Evolutionary conservation across 306 rosid species (phyloP).

Genomic region (Pachyrhizus erosus): DNA sequence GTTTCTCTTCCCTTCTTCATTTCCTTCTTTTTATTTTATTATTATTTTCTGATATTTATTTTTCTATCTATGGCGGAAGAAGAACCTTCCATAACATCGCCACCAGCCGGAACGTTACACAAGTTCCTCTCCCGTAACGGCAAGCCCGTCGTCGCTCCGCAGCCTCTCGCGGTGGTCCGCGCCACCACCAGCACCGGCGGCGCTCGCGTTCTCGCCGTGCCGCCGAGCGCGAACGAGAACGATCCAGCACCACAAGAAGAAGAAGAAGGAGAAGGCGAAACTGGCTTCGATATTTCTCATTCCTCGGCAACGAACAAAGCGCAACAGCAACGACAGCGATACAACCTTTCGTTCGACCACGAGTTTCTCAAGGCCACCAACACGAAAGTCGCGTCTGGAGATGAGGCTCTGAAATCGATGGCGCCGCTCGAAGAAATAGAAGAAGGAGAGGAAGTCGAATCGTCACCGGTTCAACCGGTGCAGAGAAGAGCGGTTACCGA

Average conservation of each 20-base stretch:
- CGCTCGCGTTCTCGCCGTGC: slow-evolving; percentile 52
- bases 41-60: not conserved
- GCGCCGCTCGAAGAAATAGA: not conserved
- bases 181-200: slow-evolving; percentile 63
- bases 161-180: slow-evolving; percentile 49
- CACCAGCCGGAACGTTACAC: slow-evolving; percentile 25
- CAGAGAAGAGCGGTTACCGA: not conserved
- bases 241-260: not conserved
- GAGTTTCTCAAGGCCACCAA: slow-evolving; percentile 44
- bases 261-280: slow-evolving; percentile 13
- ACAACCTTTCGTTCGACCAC: not conserved
- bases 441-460: not conserved
- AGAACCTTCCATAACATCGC: not conserved
- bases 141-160: not conserved
- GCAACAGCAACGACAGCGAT: not conserved
- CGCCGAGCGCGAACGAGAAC: not conserved
- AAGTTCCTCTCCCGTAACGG: slow-evolving; percentile 13
- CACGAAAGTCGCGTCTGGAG: slow-evolving; percentile 41
- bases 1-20: not conserved
- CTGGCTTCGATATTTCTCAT: not conserved
- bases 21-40: not conserved
- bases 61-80: slow-evolving; percentile 38
- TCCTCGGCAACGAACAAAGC: not conserved
- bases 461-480: not conserved
- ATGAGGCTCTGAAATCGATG: slow-evolving; percentile 38